Conservation (phyloP, 306 rosid genomes). For the Gastrolobium villosum region DNA sequence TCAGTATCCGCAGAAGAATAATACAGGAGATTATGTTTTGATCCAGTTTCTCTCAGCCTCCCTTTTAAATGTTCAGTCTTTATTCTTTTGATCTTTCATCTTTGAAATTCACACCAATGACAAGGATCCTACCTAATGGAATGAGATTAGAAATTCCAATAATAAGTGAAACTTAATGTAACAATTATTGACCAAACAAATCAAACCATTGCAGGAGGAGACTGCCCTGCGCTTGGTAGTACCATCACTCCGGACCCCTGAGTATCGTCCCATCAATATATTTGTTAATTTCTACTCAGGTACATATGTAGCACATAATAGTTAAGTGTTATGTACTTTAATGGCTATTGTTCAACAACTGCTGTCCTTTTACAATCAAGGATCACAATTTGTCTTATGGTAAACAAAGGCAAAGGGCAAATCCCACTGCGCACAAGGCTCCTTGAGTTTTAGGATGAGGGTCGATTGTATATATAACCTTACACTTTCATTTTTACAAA, state of each 20-base stretch:
- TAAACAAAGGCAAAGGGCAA: background rate
- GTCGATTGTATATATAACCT: too few species aligned
- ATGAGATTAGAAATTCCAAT: conserved; percentile 9
- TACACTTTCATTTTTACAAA: too few species aligned
- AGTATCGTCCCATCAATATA: conserved; percentile 85
- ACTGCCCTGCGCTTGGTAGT: conserved; percentile 82
- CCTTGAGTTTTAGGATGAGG: too few species aligned
- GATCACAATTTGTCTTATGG: conserved; percentile 9
- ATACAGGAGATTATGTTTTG: background rate
- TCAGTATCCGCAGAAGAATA: background rate
- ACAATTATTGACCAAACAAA: conserved; percentile 25
- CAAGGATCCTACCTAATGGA: conserved; percentile 23
- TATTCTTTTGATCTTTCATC: background rate
- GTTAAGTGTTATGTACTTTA: background rate
- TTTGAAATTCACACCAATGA: background rate
- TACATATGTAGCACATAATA: conserved; percentile 43
- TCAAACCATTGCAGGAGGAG: conserved; percentile 74
- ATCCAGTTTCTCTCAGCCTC: conserved; percentile 7
- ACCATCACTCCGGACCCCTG: conserved; percentile 73
- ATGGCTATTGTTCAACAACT: background rate
- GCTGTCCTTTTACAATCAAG: conserved; percentile 29
- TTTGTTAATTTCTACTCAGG: conserved; percentile 92
- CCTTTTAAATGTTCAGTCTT: conserved; percentile 8
- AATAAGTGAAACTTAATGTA: conserved; percentile 9
- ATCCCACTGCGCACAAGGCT: too few species aligned